Evolutionary conservation across 2,329 filamentous ascomycete species (phyloP), one percentile per base, ranked within the genome.

Genomic region (Venturia aucupariae): DNA sequence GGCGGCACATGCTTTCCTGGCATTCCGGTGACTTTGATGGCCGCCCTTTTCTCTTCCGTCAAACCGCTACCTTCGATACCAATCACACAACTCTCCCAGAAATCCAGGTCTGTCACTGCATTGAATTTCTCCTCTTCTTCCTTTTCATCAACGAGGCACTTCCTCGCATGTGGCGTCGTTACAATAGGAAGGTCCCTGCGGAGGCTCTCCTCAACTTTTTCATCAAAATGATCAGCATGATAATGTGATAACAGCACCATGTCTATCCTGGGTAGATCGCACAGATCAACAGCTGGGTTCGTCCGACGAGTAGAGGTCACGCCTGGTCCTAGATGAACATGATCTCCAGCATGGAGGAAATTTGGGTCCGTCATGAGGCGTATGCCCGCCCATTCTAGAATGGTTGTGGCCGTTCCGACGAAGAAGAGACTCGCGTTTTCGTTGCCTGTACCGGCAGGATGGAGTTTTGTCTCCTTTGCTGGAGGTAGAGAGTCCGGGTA

Each of bases 271-370:
- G 86, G 86, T 1, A 88, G 75, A 35, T 84, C 77, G 60, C 85
- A 77, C 5, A 88, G 71, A 65, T 86, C 81, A 19, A 88, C 77
- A 0, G 83, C 83, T 27, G 85, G 85, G 67, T 88, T 81, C 0
- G 82, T 87, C 30, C 74, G 72, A 1, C 85, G 77, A 30, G 77
- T 78, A 0, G 78, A 81, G 2, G 78, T 82, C 1, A 88, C 84
- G 0, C 85, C 85, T 0, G 86, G 85, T 0, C 85, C 86, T 1
- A 88, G 79, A 70, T 88, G 85, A 10, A 88, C 84, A 68, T 88
- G 83, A 69, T 87, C 84, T 39, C 85, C 85, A 1, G 81, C 80
- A 68, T 87, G 86, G 0, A 89, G 78, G 73, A 89, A 88, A 72
- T 87, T 87, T 10, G 84, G 83, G 71, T 78, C 82, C 0, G 83